A percentile compares a stretch with the other conserved stretches of the same genome.
Evolutionary conservation across 768 basidiomycete species (phyloP).

Genomic region (Boletales sp.): DNA sequence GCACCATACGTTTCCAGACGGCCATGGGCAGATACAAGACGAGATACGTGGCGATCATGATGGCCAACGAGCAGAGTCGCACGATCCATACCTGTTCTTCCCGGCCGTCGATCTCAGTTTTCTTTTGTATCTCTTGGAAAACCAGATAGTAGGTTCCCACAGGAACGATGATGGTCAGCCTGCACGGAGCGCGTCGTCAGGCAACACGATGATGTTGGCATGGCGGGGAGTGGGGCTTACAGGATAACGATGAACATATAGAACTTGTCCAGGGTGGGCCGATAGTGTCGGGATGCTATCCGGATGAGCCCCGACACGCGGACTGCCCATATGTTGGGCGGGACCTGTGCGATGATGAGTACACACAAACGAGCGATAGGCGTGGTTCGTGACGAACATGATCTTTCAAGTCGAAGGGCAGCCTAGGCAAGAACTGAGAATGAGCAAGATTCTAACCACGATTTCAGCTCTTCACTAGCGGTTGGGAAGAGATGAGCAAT

Average conservation of each 20-base stretch:
- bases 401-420: slow-evolving; percentile 37
- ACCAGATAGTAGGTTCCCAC: slow-evolving; percentile 36
- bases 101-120: background rate
- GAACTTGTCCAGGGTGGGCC: slow-evolving; percentile 41
- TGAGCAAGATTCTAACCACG: slow-evolving; percentile 32
- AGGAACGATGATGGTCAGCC: slow-evolving; percentile 39
- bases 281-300: slow-evolving; percentile 38
- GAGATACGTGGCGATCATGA: slow-evolving; percentile 36
- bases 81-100: slow-evolving; percentile 31
- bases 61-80: slow-evolving; percentile 34
- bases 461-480: background rate
- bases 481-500: background rate
- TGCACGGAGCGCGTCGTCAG: slow-evolving; percentile 14
- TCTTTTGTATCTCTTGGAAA: slow-evolving; percentile 13
- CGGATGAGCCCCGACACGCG: slow-evolving; percentile 38
- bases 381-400: slow-evolving; percentile 27
- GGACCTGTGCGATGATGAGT: slow-evolving; percentile 29
- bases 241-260: slow-evolving; percentile 38
- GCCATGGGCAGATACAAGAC: slow-evolving; percentile 40
- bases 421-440: slow-evolving; percentile 25
- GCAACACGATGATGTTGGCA: background rate
- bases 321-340: slow-evolving; percentile 41
- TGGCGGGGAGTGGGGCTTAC: slow-evolving; percentile 27
- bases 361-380: background rate
- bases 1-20: slow-evolving; percentile 44